Evolutionary conservation across 106 monocot species (phyloP).

Genomic region (Acorus gramineus): DNA sequence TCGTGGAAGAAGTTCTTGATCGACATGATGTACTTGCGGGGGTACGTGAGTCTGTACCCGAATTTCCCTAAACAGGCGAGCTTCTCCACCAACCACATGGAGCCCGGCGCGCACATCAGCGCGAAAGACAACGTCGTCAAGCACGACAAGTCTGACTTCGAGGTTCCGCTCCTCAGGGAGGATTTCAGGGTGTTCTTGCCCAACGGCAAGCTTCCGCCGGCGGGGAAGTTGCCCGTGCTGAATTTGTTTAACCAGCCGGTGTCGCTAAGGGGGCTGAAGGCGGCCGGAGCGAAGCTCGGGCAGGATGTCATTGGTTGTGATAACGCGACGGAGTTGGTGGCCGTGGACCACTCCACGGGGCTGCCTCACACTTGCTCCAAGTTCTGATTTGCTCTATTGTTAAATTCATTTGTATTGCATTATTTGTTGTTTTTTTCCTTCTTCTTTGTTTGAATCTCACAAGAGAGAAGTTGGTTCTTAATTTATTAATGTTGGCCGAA

Average conservation of each 20-base stretch:
- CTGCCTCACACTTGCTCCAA: slow-evolving; percentile 74
- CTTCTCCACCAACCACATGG: slow-evolving; percentile 99
- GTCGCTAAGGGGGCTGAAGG: slow-evolving; percentile 69
- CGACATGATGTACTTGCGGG: slow-evolving; percentile 94
- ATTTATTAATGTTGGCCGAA: no score
- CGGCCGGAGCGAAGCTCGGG: slow-evolving; percentile 80
- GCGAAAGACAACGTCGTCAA: slow-evolving; percentile 82
- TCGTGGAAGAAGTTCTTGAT: slow-evolving; percentile 97
- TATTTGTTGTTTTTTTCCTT: no score
- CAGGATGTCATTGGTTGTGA: slow-evolving; percentile 72
- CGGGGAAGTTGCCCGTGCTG: slow-evolving; percentile 62
- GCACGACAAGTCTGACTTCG: slow-evolving; percentile 84
- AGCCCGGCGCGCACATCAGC: slow-evolving; percentile 93
- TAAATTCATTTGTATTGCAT: no score
- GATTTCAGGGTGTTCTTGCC: slow-evolving; percentile 74
- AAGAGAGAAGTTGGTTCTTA: no score
- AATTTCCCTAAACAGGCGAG: slow-evolving; percentile 89
- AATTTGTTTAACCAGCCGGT: slow-evolving; percentile 86
- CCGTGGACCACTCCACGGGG: slow-evolving; percentile 67
- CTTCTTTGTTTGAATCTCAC: no score
- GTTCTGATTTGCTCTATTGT: slow-evolving; percentile 21
- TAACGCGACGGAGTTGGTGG: slow-evolving; percentile 30
- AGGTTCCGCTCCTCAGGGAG: slow-evolving; percentile 72
- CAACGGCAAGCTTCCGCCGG: slow-evolving; percentile 68
- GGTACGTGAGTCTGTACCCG: slow-evolving; percentile 88